These are phyloP conservation scores for Castanea sativa DNA, from an alignment of 306 rosid genomes.

Conservation along the genomic window DNA sequence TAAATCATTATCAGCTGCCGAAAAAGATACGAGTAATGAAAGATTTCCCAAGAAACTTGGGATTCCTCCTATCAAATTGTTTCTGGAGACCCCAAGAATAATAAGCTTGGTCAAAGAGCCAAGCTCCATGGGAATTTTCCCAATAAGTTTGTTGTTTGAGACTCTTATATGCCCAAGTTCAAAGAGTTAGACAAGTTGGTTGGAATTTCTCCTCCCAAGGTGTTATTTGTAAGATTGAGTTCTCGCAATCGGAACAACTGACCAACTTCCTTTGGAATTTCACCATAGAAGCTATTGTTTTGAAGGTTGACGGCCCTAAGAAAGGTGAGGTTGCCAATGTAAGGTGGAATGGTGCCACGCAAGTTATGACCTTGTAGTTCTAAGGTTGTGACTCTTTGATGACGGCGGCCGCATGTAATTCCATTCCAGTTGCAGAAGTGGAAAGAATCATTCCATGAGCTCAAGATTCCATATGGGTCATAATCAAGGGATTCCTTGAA, in stretches of 20 bases:
- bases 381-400: conserved; percentile 31
- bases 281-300: too few species aligned
- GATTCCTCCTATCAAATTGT: conserved; percentile 28
- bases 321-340: too few species aligned
- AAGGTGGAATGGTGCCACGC: too few species aligned
- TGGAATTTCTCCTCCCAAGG: too few species aligned
- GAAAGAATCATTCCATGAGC: conserved; percentile 37
- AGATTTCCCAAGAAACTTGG: conserved; percentile 38
- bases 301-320: too few species aligned
- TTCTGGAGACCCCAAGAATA: neutral
- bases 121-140: neutral
- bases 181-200: too few species aligned
- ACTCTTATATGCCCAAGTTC: rapidly evolving
- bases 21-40: neutral
- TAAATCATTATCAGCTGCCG: neutral
- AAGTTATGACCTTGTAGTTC: neutral
- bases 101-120: conserved; percentile 21
- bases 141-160: too few species aligned
- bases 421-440: conserved; percentile 45
- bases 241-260: too few species aligned
- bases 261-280: too few species aligned
- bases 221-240: too few species aligned
- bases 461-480: conserved; percentile 18
- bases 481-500: conserved; percentile 22
- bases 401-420: conserved; percentile 28